Base-by-base conservation (phyloP, 768 basidiomycete species). In the Fomitopsis pulvina region DNA sequence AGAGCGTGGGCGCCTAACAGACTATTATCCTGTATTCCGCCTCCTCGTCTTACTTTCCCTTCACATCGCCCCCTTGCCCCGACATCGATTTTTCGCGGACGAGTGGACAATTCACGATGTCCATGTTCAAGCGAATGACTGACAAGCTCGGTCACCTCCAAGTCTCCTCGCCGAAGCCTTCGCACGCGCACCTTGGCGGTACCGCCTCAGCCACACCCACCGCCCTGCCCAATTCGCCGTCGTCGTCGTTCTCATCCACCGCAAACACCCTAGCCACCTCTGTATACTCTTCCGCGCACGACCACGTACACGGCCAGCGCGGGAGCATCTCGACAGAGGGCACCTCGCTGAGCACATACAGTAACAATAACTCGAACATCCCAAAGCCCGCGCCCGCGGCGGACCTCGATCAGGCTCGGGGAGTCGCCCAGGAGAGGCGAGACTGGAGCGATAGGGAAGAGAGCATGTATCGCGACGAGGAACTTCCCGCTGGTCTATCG, bases 321-420 rank as follows among this genome's bases (percentile, higher is more conserved):
- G 80, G 74, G 14, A 87, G 83, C 3, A 77, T 87, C 64, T 87
- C 85, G 1, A 85, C 81, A 0, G 72, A 79, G 53, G 69, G 83
- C 45, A 87, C 85, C 0, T 85, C 84, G 2, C 57, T 68, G 18
- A 65, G 80, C 43, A 75, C 73, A 42, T 72, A 68, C 64, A 76
- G 76, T 62, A 68, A 68, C 47, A 45, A 48, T 5, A 37, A 37
- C 34, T 37, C 34, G 34, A 37, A 37, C 34, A 37, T 37, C 34
- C 34, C 34, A 18, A 37, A 37, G 34, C 54, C 51, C 67, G 62
- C 34, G 63, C 66, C 29, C 68, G 71, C 55, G 67, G 63, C 45
- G 59, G 67, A 69, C 39, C 60, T 60, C 22, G 63, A 68, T 8
- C 14, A 12, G 5, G 34, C 7, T 14, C 14, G 6, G 67, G 66